These are phyloP conservation scores for Lagenaria siceraria DNA, from an alignment of 306 rosid genomes.

Conservation along the genomic window DNA sequence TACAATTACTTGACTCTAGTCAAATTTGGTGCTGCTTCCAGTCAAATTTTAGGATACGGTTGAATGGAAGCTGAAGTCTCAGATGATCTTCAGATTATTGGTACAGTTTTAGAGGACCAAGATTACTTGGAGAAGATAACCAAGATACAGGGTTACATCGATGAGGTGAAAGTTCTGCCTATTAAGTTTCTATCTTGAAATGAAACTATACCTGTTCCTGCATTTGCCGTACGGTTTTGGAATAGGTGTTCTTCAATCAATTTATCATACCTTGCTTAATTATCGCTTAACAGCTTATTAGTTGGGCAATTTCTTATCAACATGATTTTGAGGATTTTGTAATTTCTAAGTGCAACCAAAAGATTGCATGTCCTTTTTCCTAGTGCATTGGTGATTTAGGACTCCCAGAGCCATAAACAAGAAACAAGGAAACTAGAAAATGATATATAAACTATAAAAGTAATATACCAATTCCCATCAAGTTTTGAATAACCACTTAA, in stretches of 20 bases:
- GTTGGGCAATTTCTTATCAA: not conserved
- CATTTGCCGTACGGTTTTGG: not conserved
- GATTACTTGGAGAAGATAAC: slow-evolving; percentile 7
- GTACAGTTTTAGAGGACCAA: not conserved
- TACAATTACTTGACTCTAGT: too few species aligned
- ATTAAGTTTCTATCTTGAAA: not conserved
- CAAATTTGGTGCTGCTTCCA: not conserved
- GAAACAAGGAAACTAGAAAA: not conserved
- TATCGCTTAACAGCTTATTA: not conserved
- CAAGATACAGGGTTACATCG: not conserved
- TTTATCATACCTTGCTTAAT: not conserved
- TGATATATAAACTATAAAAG: not conserved
- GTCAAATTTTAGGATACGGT: not conserved
- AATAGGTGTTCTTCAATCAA: not conserved
- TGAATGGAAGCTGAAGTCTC: not conserved
- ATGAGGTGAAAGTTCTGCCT: not conserved
- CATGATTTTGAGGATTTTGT: not conserved
- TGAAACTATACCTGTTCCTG: not conserved
- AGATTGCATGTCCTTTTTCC: not conserved
- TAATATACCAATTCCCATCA: too few species aligned
- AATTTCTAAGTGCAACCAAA: not conserved
- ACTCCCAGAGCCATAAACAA: not conserved
- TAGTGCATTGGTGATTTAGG: not conserved
- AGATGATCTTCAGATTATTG: not conserved
- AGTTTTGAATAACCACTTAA: too few species aligned